phyloP scores from a whole-genome alignment of 1,284 basidiomycete species.

The Cryptococcus sp. region DNA sequence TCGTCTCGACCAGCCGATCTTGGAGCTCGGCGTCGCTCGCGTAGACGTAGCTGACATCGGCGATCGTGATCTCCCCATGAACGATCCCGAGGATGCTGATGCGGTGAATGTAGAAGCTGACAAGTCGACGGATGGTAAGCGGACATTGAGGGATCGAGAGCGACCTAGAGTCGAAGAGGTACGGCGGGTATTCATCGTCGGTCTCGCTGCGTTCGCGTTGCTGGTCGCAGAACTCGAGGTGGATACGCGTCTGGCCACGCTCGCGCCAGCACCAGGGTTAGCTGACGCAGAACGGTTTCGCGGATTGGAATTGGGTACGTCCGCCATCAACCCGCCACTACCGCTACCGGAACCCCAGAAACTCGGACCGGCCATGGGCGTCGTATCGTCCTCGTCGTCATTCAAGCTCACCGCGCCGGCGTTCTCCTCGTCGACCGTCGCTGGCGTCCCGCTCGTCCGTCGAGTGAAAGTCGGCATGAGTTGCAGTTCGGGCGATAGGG shows the following conservation, averaged over 20 bases:
- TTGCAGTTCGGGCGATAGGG: background rate
- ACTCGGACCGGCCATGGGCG: background rate
- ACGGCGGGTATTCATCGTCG: slow-evolving; percentile 10
- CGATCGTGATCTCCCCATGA: background rate
- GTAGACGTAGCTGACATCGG: slow-evolving; percentile 17
- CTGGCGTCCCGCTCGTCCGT: background rate
- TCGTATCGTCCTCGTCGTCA: slow-evolving; percentile 4
- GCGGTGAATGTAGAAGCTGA: background rate
- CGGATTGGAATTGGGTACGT: background rate
- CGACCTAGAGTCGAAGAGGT: slow-evolving; percentile 22
- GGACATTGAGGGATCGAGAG: slow-evolving; percentile 26
- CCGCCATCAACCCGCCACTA: background rate
- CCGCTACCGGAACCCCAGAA: slow-evolving; percentile 3
- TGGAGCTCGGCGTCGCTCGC: slow-evolving; percentile 24
- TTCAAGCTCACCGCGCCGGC: background rate
- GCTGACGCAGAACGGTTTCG: background rate
- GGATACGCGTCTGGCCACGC: no score
- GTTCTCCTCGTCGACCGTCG: background rate
- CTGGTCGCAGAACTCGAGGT: background rate
- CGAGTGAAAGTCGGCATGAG: background rate
- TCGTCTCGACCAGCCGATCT: slow-evolving; percentile 31
- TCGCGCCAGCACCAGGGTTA: background rate
- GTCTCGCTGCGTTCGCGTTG: background rate
- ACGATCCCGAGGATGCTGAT: background rate
- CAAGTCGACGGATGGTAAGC: slow-evolving; percentile 19